Evolutionary conservation across 441 rosid genomes (phyloP), one percentile per base, ranked within the genome.

Genomic region (Arabidopsis hybrid): DNA sequence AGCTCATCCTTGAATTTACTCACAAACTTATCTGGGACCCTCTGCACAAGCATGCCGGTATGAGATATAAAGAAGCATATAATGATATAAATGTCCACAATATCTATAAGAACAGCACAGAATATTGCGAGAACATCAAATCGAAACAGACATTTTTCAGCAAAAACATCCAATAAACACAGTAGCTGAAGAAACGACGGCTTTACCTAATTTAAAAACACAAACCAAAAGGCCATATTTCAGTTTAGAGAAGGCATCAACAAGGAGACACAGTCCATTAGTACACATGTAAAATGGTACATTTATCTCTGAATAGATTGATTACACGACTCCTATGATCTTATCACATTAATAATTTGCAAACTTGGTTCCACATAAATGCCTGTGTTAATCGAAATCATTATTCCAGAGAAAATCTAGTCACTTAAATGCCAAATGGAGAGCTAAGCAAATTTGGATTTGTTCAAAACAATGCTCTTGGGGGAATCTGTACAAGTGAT

Each of bases 21-120:
- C 83, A 89, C 83, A 79, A 95, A 95, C 81, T 82, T 87, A 69
- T 93, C 98, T 35, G 99, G 99, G 61, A 95, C 89, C 81, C 97
- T 87, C 99, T 95, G 97, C 91, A 86, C 72, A 67, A 71, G 13
- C 66, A 78, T 21, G 45, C 72, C 55, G 3, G 51, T 59, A 49
- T 39, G 43, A 36, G 34, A 38, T 47, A 69, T 3, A 12, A 31
- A 13, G 4, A 29, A 11, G 8, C 12, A 31, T 5, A 16, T 75
- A 49, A 67, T 59, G 16, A 21, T 21, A 21, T 21, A 21, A 21
- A 21, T 21, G 18, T 72, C 62, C 69, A 72, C 14, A 53, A 32
- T 4, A 13, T 34, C n/a, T 18, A 34, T 16, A 64, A 58, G 38
- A 65, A 35, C n/a, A 42, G 38, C 61, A 61, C 9, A 3, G 21